Evolutionary conservation across 208 protist genomes (phyloP).

Genomic region (Acanthamoeba royreba): DNA sequence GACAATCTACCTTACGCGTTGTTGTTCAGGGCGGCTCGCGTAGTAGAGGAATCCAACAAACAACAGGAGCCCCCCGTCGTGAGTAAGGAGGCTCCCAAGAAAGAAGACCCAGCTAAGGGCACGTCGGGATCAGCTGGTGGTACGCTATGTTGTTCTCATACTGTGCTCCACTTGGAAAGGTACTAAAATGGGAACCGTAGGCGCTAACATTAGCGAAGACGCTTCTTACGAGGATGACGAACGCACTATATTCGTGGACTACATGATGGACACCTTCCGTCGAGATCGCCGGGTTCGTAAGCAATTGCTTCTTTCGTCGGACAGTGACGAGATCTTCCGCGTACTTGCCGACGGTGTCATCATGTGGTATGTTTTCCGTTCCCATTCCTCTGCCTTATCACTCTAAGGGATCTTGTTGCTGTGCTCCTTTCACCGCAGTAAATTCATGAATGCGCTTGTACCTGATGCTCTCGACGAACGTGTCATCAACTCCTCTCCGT

Average conservation of each 20-base stretch:
- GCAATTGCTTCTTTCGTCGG: neutral
- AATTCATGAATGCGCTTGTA: constrained; percentile 26
- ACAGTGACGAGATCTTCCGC: neutral
- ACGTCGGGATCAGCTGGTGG: too few species aligned
- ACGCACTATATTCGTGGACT: constrained; percentile 21
- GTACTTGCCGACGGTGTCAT: constrained; percentile 16
- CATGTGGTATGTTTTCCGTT: neutral
- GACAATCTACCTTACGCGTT: too few species aligned
- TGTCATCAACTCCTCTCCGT: neutral
- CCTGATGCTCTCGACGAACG: neutral
- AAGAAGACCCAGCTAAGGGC: too few species aligned
- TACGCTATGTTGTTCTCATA: too few species aligned
- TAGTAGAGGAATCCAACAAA: too few species aligned
- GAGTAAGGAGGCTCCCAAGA: too few species aligned
- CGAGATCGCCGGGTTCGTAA: neutral
- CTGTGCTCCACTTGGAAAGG: too few species aligned
- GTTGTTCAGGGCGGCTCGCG: too few species aligned
- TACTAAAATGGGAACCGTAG: neutral
- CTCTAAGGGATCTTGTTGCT: too few species aligned
- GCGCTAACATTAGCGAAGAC: neutral
- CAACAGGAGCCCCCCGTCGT: too few species aligned
- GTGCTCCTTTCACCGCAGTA: too few species aligned
- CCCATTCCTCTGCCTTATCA: too few species aligned
- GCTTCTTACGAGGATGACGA: neutral
- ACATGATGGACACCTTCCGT: constrained; percentile 30